Evolutionary conservation across 441 rosid genomes (phyloP).

Genomic region (Euphorbia schlechtendalii): DNA sequence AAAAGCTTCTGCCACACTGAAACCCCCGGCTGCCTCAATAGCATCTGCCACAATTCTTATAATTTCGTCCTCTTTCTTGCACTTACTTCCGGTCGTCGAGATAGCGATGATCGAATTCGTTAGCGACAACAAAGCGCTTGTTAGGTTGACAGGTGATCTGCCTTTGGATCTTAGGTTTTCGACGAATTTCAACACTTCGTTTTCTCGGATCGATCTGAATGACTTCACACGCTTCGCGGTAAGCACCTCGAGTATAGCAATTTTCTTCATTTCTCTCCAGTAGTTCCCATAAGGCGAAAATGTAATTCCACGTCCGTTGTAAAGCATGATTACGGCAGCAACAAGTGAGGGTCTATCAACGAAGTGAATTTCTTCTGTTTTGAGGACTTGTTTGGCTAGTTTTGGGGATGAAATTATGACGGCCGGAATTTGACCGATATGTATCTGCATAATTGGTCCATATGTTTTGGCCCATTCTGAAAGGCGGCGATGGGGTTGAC

Average conservation of each 20-base stretch:
- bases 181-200: too few species aligned
- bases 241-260: background rate
- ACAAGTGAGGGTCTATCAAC: background rate
- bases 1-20: slow-evolving; percentile 10
- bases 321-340: background rate
- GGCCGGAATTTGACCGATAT: slow-evolving; percentile 1
- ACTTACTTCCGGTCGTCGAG: too few species aligned
- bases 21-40: slow-evolving; percentile 8
- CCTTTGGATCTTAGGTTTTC: too few species aligned
- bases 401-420: slow-evolving; percentile 8
- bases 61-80: too few species aligned
- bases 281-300: background rate
- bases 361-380: slow-evolving; percentile 4
- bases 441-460: background rate
- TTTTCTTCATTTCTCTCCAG: slow-evolving; percentile 15
- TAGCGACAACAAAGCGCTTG: too few species aligned
- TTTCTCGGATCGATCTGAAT: too few species aligned
- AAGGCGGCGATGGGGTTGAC: too few species aligned
- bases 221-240: too few species aligned
- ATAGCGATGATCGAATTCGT: too few species aligned
- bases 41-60: too few species aligned
- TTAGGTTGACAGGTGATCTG: too few species aligned
- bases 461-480: too few species aligned
- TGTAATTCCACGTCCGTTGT: background rate
- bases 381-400: slow-evolving; percentile 6